Conservation (phyloP, 2,329 filamentous ascomycete species). For the Remersonia thermophila region DNA sequence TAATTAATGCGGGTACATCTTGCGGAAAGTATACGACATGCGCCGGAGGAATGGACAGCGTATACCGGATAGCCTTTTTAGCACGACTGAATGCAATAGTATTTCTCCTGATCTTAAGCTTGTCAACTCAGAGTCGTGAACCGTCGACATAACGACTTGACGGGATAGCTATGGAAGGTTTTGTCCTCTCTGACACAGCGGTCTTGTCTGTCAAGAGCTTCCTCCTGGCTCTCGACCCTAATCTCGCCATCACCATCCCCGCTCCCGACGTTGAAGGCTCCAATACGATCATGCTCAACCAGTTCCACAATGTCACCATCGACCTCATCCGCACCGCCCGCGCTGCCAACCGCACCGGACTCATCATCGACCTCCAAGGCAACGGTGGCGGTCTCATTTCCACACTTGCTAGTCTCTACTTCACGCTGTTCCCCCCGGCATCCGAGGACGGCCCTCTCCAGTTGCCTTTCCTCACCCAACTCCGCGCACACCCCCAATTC, state of each 20-base stretch:
- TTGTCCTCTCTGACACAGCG: constrained; percentile 2
- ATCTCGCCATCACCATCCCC: neutral
- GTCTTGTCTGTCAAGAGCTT: constrained; percentile 8
- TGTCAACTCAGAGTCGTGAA: too few species aligned
- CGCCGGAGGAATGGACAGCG: too few species aligned
- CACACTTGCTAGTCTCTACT: constrained; percentile 4
- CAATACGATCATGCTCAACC: too few species aligned
- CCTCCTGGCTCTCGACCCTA: neutral
- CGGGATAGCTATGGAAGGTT: too few species aligned
- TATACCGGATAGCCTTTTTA: too few species aligned
- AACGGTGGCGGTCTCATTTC: constrained; percentile 1
- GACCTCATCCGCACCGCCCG: constrained; percentile 3
- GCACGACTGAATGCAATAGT: too few species aligned
- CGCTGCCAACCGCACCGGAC: constrained; percentile 7
- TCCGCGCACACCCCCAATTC: constrained; percentile 12
- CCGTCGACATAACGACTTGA: too few species aligned
- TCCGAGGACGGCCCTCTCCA: neutral
- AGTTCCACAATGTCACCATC: constrained; percentile 1
- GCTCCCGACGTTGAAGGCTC: neutral
- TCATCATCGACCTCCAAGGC: constrained; percentile 13
- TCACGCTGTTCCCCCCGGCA: constrained; percentile 21
- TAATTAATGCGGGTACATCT: too few species aligned
- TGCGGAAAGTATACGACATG: too few species aligned
- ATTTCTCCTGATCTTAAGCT: too few species aligned
- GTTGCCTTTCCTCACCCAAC: constrained; percentile 10